These are phyloP conservation scores for Suillus decipiens DNA, from an alignment of 768 basidiomycete species.

Conservation along the genomic window DNA sequence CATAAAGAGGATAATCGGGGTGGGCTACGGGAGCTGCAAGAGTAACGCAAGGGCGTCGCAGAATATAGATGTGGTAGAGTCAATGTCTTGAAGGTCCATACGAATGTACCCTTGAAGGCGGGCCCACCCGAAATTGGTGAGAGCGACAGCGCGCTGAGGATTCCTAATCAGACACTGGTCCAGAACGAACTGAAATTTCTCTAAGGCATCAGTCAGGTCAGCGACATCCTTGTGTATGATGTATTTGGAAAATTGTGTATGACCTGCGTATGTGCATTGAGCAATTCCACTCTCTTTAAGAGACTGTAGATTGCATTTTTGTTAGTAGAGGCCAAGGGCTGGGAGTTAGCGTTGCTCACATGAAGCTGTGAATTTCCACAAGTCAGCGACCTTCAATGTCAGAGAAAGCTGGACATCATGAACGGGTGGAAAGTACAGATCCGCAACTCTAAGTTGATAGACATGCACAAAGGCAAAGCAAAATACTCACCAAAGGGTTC, in stretches of 20 bases:
- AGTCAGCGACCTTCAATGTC: neutral
- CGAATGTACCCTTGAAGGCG: constrained; percentile 3
- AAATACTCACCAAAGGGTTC: neutral
- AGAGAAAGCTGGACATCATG: neutral
- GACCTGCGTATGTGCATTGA: neutral
- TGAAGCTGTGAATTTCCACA: neutral
- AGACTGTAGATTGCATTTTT: neutral
- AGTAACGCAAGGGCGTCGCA: constrained; percentile 9
- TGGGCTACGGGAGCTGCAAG: constrained; percentile 8
- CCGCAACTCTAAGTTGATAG: neutral
- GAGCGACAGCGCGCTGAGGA: neutral
- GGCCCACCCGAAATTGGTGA: constrained; percentile 1
- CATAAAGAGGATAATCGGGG: constrained; percentile 2
- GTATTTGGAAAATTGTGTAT: neutral
- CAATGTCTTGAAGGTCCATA: neutral
- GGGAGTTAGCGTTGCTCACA: neutral
- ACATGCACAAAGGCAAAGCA: neutral
- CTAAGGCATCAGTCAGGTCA: neutral
- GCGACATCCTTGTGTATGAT: neutral
- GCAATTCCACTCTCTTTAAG: neutral
- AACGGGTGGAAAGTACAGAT: neutral
- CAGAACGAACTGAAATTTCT: neutral
- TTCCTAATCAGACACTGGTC: neutral
- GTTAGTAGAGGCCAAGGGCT: neutral
- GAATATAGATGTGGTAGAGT: neutral